Evolutionary conservation across 75 land plant genomes (phyloP).

Genomic region (Adiantum capillusveneris): DNA sequence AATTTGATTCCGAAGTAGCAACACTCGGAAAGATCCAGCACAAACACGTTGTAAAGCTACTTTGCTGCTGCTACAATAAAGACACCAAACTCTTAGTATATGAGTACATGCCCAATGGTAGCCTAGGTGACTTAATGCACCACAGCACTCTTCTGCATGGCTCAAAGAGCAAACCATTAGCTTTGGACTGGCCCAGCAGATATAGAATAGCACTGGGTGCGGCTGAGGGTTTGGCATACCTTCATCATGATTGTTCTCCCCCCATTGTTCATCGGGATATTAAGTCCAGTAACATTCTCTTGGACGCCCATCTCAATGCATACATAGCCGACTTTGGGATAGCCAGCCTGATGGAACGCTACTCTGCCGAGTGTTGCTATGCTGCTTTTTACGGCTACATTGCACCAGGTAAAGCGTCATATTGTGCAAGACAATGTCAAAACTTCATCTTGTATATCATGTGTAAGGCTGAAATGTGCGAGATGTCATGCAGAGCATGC

Average conservation of each 20-base stretch:
- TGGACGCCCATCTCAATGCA: constrained; percentile 61
- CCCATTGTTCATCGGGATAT: constrained; percentile 77
- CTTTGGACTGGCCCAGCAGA: constrained; percentile 35
- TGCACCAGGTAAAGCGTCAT: no score
- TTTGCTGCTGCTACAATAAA: constrained; percentile 66
- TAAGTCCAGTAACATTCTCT: constrained; percentile 77
- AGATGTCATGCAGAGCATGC: no score
- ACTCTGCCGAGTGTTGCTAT: no score
- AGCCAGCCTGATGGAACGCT: constrained; percentile 32
- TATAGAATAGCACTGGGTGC: constrained; percentile 71
- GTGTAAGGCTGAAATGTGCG: no score
- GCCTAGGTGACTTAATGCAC: constrained; percentile 52
- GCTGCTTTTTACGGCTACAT: no score
- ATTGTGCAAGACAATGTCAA: no score
- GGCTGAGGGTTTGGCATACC: constrained; percentile 63
- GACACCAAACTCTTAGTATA: constrained; percentile 74
- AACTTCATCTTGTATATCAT: no score
- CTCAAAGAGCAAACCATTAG: constrained; percentile 9
- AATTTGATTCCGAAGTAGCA: constrained; percentile 69
- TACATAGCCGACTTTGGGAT: constrained; percentile 79
- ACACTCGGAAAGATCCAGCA: constrained; percentile 63
- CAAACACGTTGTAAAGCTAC: constrained; percentile 57
- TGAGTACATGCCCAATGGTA: constrained; percentile 73
- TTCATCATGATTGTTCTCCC: constrained; percentile 69
- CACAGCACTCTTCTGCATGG: constrained; percentile 4